Evolutionary conservation across 805 yeast genomes (phyloP), one percentile per base, ranked within the genome.

Genomic region (Candida anglica): DNA sequence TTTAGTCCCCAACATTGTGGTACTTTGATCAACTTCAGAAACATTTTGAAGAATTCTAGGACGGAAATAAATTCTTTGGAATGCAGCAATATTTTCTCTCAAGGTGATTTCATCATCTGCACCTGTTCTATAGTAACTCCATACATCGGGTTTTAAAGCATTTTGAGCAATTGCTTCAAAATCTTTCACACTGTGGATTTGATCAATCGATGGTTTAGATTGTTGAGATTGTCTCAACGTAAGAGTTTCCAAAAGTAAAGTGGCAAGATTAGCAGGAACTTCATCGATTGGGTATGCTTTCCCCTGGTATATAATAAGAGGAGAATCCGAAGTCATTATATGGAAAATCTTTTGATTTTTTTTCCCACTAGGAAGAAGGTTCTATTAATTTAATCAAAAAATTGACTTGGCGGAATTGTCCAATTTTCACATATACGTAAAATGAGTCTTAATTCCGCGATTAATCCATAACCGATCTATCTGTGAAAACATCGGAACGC

Each of bases 31-130:
- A n/a, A 63, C 50, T 4, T 53, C 38, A 1, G 50, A 36, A 3
- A 61, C 66, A 33, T 59, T 58, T 2, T 55, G 53, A 34, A 69
- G 45, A 13, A 66, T 60, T 31, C 66, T 64, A 14, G 79, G 79
- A 22, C 66, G 65, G 45, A 75, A 67, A 36, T 60, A 64, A 14
- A 72, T 60, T 34, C 66, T 51, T 24, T 53, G 46, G 44, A 52
- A 74, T 11, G 72, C 66, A 25, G 53, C 42, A 34, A 62, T 64
- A 46, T 74, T 74, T 42, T 66, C 70, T 31, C 63, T 42, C 35
- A 71, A 48, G 1, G 77, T 55, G 27, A 66, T 50, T 44, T 72
- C 70, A 50, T 74, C 79, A 33, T 71, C 74, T 17, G 75, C 56
- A 5, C 75, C 79, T 6, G 77, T 69, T 2, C 66, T 58, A 39